Base-by-base conservation (phyloP, 257 asterid species). In the Jacaranda mimosifolia region DNA sequence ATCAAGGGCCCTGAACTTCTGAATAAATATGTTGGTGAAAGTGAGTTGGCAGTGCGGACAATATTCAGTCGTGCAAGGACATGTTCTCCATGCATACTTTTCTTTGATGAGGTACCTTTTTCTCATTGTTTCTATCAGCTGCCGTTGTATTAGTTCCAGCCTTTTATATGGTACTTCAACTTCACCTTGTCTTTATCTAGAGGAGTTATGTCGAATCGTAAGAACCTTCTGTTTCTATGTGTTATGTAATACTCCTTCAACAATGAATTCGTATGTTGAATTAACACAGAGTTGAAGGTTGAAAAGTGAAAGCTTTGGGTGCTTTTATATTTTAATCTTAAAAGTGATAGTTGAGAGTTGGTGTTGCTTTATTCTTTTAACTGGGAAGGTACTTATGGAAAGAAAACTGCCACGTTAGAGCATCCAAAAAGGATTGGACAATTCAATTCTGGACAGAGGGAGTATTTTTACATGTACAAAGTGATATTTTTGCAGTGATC, bases 1-100 rank as follows among this genome's bases (percentile, higher is more conserved):
- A 32, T 74, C 39, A 70, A 94, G 99, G 99, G 99, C 40, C 99
- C 98, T 32, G 97, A 91, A 77, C 91, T 93, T 79, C 85, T 95
- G 78, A 91, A 77, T 73, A 95, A 95, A 77, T 93, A 93, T 78
- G 98, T 95, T 58, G 99, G 99, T 84, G 99, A 91, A 88, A 90
- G 96, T 86, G 99, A 95, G 86, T 75, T 86, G 84, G 90, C 92
- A 4, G 91, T 95, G 46, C 84, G 99, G 68, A 95, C 89, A 73
- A 70, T 87, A 70, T 95, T 95, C 83, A 86, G 85, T 64, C 97
- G 99, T 82, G 99, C 99, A 26, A 91, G 97, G 83, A 88, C 93
- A 63, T 93, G 98, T 73, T 77, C 99, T 39, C 98, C 97, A n/a
- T 93, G 99, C 89, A 85, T 95, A 75, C 85, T 95, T 78, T 95